Base-by-base conservation (phyloP, 179 eudicot genomes). In the Patellifolia procumbens region DNA sequence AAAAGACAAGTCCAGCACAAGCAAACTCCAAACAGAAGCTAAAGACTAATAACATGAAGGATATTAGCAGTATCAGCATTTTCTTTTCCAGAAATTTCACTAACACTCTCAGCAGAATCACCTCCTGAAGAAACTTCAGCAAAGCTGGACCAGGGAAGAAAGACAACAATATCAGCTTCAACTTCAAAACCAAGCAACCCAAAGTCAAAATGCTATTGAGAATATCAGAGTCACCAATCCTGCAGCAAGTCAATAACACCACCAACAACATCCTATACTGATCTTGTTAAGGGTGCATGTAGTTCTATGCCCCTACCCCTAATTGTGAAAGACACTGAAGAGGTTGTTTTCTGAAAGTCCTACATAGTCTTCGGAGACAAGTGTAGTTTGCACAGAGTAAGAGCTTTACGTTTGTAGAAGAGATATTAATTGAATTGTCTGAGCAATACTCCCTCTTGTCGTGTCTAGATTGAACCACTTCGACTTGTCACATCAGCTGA, bases 121-220 rank as follows among this genome's bases (percentile, higher is more conserved):
- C 88, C 97, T 68, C 83, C 94, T 74, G 97, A 91, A 72, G 93
- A 89, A 80, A 48, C 83, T 81, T 94, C 97, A 68, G 87, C 86
- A 83, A 89, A 91, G 34, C 98, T 94, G 87, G 78, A 68, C 49
- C 46, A 76, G 52, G 17, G 75, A 64, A 59, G 26, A 77, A 64
- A 60, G 31, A 22, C 65, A 61, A 37, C 37, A 63, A 63, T 20
- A 75, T 69, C 65, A 79, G 63, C 59, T 39, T 35, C 63, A 22
- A 61, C 49, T 64, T 31, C 5, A 22, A 29, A 9, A 8, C 12
- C 59, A 67, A 60, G 56, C 72, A 70, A 75, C 52, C 15, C 39
- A 61, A 31, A 17, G 19, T 1, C 69, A 66, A 39, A 22, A n/a
- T 39, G 12, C 3, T 22, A 42, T 37, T 64, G 45, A 64, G n/a